phyloP scores from a whole-genome alignment of 495 filamentous ascomycete genomes.

The Aspergillus baeticus region DNA sequence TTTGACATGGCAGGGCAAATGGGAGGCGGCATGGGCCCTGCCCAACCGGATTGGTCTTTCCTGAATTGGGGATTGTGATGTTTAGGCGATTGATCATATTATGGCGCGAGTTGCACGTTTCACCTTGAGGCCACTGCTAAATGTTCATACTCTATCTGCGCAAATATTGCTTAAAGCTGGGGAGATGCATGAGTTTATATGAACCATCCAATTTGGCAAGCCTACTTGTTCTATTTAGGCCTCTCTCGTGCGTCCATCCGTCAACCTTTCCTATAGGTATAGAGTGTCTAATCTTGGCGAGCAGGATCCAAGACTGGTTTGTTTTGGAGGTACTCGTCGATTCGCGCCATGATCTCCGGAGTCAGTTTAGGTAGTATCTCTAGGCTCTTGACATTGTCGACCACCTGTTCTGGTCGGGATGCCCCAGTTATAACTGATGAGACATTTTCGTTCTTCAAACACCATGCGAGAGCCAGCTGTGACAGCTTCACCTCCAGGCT shows the following conservation, averaged over 20 bases:
- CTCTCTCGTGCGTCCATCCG: too few relatives aligned
- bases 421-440: constrained; percentile 79
- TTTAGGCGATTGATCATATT: too few relatives aligned
- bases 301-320: constrained; percentile 48
- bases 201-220: too few relatives aligned
- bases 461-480: constrained; percentile 75
- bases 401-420: constrained; percentile 68
- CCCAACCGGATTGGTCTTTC: not conserved
- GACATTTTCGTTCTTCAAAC: constrained; percentile 72
- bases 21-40: not conserved
- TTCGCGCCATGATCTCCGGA: constrained; percentile 64
- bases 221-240: too few relatives aligned
- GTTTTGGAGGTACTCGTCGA: constrained; percentile 65
- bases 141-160: too few relatives aligned
- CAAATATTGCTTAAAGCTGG: too few relatives aligned
- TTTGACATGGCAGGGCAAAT: not conserved
- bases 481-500: constrained; percentile 63
- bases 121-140: too few relatives aligned
- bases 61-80: not conserved
- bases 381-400: constrained; percentile 66
- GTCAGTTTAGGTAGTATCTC: constrained; percentile 61
- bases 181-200: too few relatives aligned
- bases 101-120: too few relatives aligned
- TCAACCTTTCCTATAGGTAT: too few relatives aligned
- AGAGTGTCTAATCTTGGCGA: constrained; percentile 16